phyloP scores from a whole-genome alignment of 257 asterid species.

The Haberlea rhodopensis region DNA sequence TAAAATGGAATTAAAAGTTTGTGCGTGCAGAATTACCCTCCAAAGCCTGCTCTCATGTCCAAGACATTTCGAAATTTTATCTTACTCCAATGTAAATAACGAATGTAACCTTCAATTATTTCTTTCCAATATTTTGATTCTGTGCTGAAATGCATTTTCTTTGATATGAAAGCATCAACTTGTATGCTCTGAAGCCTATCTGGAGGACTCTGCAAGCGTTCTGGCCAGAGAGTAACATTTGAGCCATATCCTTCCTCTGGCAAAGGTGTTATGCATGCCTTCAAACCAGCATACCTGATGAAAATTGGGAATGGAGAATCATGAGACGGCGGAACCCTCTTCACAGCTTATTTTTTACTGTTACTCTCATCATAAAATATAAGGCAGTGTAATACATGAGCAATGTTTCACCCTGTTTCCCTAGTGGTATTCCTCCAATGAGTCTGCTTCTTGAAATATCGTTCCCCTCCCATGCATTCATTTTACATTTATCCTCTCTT shows the following conservation, averaged over 20 bases:
- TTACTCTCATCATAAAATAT: no score
- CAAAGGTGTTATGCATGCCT: constrained; percentile 47
- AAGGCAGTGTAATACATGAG: no score
- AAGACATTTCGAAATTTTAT: constrained; percentile 43
- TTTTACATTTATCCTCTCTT: no score
- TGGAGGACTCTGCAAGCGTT: constrained; percentile 59
- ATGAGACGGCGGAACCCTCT: no score
- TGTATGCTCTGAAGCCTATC: constrained; percentile 51
- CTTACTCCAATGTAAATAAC: constrained; percentile 41
- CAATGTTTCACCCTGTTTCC: no score
- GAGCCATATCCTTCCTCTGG: constrained; percentile 57
- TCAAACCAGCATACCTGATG: constrained; percentile 42
- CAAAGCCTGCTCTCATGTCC: no score
- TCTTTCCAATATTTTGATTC: constrained; percentile 50
- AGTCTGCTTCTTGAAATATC: no score
- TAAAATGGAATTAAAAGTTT: neutral
- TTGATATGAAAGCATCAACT: constrained; percentile 58
- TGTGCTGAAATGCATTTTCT: constrained; percentile 58
- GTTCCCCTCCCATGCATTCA: no score
- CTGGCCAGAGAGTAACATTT: constrained; percentile 51
- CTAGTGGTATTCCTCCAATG: no score
- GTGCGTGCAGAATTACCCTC: constrained; percentile 37
- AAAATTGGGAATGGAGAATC: no score
- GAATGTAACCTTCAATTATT: constrained; percentile 41
- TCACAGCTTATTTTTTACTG: no score